A percentile compares a stretch with the other conserved stretches of the same genome.
phyloP scores from a whole-genome alignment of 2,329 filamentous ascomycete genomes.

The Blumeriella jaapii region DNA sequence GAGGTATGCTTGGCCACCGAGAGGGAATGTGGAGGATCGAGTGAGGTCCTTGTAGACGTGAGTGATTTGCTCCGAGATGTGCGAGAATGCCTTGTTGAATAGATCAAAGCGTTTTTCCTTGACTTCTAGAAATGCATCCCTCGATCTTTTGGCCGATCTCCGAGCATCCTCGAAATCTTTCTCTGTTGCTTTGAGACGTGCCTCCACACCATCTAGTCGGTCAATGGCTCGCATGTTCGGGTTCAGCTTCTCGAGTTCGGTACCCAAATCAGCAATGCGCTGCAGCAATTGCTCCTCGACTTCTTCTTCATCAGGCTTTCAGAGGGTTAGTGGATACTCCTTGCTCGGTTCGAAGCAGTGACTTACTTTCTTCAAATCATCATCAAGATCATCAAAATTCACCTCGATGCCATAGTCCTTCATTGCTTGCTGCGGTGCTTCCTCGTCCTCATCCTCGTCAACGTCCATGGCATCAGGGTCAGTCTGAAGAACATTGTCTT shows the following conservation, averaged over 20 bases:
- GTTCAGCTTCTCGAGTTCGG: conserved; percentile 84
- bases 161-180: conserved; percentile 83
- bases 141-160: conserved; percentile 58
- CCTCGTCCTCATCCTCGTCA: conserved; percentile 66
- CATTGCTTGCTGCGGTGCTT: conserved; percentile 51
- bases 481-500: conserved; percentile 64
- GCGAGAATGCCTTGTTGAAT: conserved; percentile 89
- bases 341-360: not conserved
- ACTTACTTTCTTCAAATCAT: conserved; percentile 68
- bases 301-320: conserved; percentile 54
- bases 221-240: conserved; percentile 96
- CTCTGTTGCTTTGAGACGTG: conserved; percentile 71
- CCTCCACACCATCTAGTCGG: conserved; percentile 75
- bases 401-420: conserved; percentile 89
- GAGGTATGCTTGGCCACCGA: conserved; percentile 82
- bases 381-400: conserved; percentile 71
- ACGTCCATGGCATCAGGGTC: conserved; percentile 90
- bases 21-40: conserved; percentile 75
- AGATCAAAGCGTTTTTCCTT: conserved; percentile 76
- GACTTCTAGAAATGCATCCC: conserved; percentile 72
- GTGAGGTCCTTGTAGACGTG: conserved; percentile 94
- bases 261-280: conserved; percentile 60
- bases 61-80: conserved; percentile 90
- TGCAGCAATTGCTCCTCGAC: conserved; percentile 68
- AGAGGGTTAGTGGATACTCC: conserved; percentile 25